phyloP scores from a whole-genome alignment of 495 filamentous ascomycete genomes.

The Ramalina peruviana region DNA sequence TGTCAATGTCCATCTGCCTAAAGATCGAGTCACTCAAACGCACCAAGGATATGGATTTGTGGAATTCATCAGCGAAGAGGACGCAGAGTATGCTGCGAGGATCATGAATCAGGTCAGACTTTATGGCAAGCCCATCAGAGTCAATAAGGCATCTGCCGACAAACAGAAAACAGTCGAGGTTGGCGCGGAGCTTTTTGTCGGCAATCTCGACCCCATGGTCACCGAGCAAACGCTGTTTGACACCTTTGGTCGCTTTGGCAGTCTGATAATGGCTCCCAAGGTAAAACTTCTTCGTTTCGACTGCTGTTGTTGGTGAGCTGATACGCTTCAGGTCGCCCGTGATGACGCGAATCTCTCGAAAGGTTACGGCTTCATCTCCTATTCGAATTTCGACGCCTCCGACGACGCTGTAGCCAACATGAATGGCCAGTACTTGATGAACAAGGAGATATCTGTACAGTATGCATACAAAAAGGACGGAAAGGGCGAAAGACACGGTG shows the following conservation, averaged over 20 bases:
- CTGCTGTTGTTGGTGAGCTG: constrained; percentile 5
- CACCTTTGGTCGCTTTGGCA: constrained; percentile 89
- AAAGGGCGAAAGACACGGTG: constrained; percentile 91
- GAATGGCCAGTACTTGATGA: constrained; percentile 95
- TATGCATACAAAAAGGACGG: constrained; percentile 99
- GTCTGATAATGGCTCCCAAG: constrained; percentile 71
- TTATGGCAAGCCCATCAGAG: constrained; percentile 87
- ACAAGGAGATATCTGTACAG: constrained; percentile 88
- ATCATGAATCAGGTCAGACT: constrained; percentile 93
- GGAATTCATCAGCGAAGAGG: constrained; percentile 89
- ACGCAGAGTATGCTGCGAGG: constrained; percentile 92
- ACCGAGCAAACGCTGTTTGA: constrained; percentile 96
- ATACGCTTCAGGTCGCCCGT: constrained; percentile 52
- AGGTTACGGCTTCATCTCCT: constrained; percentile 94
- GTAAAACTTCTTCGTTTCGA: constrained; percentile 18
- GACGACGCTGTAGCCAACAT: constrained; percentile 85
- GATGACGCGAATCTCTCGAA: constrained; percentile 86
- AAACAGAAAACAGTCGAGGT: constrained; percentile 95
- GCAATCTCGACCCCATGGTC: constrained; percentile 88
- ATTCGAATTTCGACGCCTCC: constrained; percentile 84
- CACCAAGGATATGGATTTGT: constrained; percentile 99
- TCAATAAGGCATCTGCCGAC: constrained; percentile 93
- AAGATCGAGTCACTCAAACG: constrained; percentile 88
- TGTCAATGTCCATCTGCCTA: constrained; percentile 92
- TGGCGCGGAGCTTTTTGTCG: constrained; percentile 92